Evolutionary conservation across 345 rosid genomes (phyloP), one percentile per base, ranked within the genome.

Genomic region (Bruguiera parviflora): DNA sequence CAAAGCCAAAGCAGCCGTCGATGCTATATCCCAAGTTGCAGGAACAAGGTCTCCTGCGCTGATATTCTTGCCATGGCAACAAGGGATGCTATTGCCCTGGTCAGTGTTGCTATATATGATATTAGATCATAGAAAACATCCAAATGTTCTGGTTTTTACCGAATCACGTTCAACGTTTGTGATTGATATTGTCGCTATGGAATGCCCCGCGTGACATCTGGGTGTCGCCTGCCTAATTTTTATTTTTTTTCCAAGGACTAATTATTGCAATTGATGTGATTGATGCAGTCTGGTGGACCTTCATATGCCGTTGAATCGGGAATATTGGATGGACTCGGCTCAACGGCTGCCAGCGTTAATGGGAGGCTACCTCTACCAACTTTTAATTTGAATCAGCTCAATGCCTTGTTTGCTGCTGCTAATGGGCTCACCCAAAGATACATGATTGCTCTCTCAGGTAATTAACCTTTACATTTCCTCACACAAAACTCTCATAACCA

Each of bases 381-480:
- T 22, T 56, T 63, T 63, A 56, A 67, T 15, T 47, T 74, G 39
- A 61, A 24, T 19, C 28, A 63, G 25, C 77, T 74, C 69, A 53
- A 68, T 52, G 56, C 65, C 59, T 61, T 68, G 58, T 74, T 68
- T 35, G 58, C 64, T 35, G 58, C 64, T 51, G 31, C 61, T 55
- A 62, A 63, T 53, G 71, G 56, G 32, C 69, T 74, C 64, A 46
- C 64, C 65, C 65, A 61, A 20, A 21, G n/a, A 4, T 69, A 74
- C 52, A 52, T 74, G 73, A 27, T 74, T n/a, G 77, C 73, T 0
- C 77, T 74, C 18, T 74, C 77, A 18, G 77, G 74, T 71, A 63
- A 47, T 27, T 10, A 37, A 25, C 57, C 5, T 8, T 8, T 4
- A 53, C 27, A 21, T n/a, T 8, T 53, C 25, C 9, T 4, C 58